Evolutionary conservation across 164 flowering plant species (phyloP), one percentile per base, ranked within the genome.

Genomic region (Aristolochia contorta): DNA sequence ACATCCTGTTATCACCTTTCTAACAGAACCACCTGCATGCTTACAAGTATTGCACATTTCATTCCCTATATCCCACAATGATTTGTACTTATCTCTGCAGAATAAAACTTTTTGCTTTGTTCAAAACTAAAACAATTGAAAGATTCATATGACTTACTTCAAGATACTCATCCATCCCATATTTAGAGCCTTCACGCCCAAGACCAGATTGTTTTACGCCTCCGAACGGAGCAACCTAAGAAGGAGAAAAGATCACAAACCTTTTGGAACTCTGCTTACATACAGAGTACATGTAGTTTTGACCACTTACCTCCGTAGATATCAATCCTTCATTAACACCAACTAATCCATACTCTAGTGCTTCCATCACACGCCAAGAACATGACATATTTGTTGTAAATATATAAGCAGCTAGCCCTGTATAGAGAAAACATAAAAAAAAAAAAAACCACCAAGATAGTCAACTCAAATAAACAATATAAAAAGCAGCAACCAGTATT

Each of bases 191-290:
- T 76, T 88, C 97, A 57, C 97, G 75, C 48, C 99, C 99, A 64
- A 93, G 92, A 63, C 99, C 99, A 32, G 97, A 90, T 70, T 94
- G 89, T 54, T 94, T 94, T 52, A 86, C 74, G 33, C 99, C 97
- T 64, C 97, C 97, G 75, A 93, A 93, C 60, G 99, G 99, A 62
- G 97, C 99, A 68, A 94, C 99, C 99, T 90, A 72, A n/a, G 18
- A 20, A 53, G 14, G 13, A 23, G 27, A 18, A 43, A 19, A 19
- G 15, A 43, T 62, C 16, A 43, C 33, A 41, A 22, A 37, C 3
- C 20, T 21, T 16, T 16, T 13, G 14, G 21, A 14, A 10, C 12
- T 19, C n/a, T 56, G 2, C 22, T 47, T 16, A 16, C 18, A 23
- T 54, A 53, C 64, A 24, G 46, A 41, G 4, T 21, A 47, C 30